These are phyloP conservation scores for Candida boleticola DNA, from an alignment of 805 yeast species.

Conservation along the genomic window DNA sequence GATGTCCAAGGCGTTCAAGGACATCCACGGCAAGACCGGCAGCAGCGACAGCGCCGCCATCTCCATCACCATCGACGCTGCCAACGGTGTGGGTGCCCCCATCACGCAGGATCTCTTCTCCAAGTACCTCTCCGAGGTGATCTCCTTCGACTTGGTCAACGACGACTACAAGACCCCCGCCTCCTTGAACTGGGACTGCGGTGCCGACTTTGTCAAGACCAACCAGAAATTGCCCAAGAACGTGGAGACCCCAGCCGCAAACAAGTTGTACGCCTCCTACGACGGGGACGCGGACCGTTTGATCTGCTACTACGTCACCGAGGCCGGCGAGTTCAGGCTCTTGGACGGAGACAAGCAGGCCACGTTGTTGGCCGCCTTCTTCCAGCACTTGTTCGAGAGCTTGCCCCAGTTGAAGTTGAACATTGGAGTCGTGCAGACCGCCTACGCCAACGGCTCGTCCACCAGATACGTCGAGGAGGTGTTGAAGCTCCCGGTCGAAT, in stretches of 20 bases:
- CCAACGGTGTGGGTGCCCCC: slow-evolving; percentile 96
- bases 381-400: slow-evolving; percentile 50
- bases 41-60: slow-evolving; percentile 20
- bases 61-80: slow-evolving; percentile 75
- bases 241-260: slow-evolving; percentile 32
- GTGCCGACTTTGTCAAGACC: slow-evolving; percentile 95
- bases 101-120: slow-evolving; percentile 52
- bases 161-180: slow-evolving; percentile 51
- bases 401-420: slow-evolving; percentile 41
- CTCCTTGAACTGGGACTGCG: slow-evolving; percentile 73
- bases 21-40: slow-evolving; percentile 33
- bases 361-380: slow-evolving; percentile 71
- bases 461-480: slow-evolving; percentile 63
- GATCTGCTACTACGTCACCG: slow-evolving; percentile 65
- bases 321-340: slow-evolving; percentile 42
- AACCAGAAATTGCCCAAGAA: slow-evolving; percentile 74
- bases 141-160: slow-evolving; percentile 51
- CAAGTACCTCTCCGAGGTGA: slow-evolving; percentile 34
- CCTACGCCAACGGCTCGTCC: slow-evolving; percentile 94
- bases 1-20: slow-evolving; percentile 51
- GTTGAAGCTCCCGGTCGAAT: slow-evolving; percentile 73
- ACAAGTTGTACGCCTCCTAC: slow-evolving; percentile 70
- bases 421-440: slow-evolving; percentile 93
- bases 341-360: slow-evolving; percentile 95
- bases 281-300: slow-evolving; percentile 98